These are phyloP conservation scores for Phylloporus rhodoxanthus DNA, from an alignment of 768 basidiomycete species.

Conservation along the genomic window DNA sequence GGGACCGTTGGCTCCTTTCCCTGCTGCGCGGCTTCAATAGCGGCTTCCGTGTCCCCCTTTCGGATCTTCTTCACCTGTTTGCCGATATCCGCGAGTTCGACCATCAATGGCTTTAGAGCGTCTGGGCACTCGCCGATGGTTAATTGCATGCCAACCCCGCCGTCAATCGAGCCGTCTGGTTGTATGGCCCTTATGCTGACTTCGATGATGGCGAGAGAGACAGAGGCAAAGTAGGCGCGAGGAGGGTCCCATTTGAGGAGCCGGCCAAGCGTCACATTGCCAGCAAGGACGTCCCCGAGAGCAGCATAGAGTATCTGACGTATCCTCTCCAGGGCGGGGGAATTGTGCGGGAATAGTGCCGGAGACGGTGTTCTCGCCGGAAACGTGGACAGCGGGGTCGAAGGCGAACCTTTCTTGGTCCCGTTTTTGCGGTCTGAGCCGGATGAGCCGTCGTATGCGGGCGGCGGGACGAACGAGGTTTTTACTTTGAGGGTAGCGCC, in stretches of 20 bases:
- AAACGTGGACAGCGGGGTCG: conserved; percentile 29
- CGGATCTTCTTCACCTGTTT: conserved; percentile 42
- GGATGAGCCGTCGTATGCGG: conserved; percentile 45
- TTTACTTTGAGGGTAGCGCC: conserved; percentile 35
- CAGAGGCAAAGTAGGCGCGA: conserved; percentile 74
- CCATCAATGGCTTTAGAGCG: conserved; percentile 64
- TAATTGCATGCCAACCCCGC: conserved; percentile 48
- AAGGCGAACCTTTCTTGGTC: conserved; percentile 3
- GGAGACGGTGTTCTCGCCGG: conserved; percentile 42
- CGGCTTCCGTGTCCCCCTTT: conserved; percentile 48
- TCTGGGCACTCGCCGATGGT: conserved; percentile 57
- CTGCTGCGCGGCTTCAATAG: conserved; percentile 36
- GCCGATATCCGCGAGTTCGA: conserved; percentile 54
- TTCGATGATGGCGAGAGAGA: conserved; percentile 66
- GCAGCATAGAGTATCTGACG: conserved; percentile 85
- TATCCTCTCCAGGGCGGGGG: conserved; percentile 66
- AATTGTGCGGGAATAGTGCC: conserved; percentile 34
- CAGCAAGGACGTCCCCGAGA: conserved; percentile 62
- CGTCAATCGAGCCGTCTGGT: conserved; percentile 41
- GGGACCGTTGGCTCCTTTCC: conserved; percentile 37
- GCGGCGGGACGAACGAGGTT: conserved; percentile 68
- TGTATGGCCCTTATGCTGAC: conserved; percentile 51
- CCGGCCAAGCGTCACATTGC: conserved; percentile 44
- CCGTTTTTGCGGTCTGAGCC: conserved; percentile 14
- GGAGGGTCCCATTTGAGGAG: conserved; percentile 60